A percentile compares a stretch with the other conserved stretches of the same genome.
Conservation (phyloP, 2,329 filamentous ascomycete genomes). For the Didymella pinodella region DNA sequence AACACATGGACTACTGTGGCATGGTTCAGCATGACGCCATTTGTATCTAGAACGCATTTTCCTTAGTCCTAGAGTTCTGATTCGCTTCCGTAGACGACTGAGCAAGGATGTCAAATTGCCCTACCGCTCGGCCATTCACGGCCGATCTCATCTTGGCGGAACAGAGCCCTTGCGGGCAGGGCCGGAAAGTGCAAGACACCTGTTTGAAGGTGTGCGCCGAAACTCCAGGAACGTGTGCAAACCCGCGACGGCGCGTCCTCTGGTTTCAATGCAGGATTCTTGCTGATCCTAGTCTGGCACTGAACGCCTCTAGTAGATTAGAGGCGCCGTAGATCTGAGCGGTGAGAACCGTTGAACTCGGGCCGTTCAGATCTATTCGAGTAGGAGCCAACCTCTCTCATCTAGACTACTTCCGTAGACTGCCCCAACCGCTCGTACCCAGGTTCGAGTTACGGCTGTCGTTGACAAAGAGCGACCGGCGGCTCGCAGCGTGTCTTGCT, state of each 20-base stretch:
- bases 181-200: constrained; percentile 9
- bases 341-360: constrained; percentile 13
- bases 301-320: neutral
- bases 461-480: neutral
- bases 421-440: constrained; percentile 4
- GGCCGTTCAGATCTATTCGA: constrained; percentile 6
- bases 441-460: neutral
- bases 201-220: constrained; percentile 3
- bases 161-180: constrained; percentile 9
- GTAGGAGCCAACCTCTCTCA: constrained; percentile 4
- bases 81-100: constrained; percentile 11
- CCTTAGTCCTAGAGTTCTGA: constrained; percentile 11
- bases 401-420: neutral
- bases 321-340: neutral
- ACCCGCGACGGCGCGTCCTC: constrained; percentile 6
- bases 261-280: neutral
- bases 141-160: constrained; percentile 12
- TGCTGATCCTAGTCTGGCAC: neutral
- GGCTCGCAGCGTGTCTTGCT: neutral
- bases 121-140: constrained; percentile 18
- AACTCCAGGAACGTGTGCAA: constrained; percentile 5
- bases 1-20: constrained; percentile 34
- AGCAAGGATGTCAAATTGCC: constrained; percentile 15
- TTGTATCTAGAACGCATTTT: constrained; percentile 30
- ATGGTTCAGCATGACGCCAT: constrained; percentile 38